Base-by-base conservation (phyloP, 2,329 filamentous ascomycete species). In the Arthrobotrys sinensis region DNA sequence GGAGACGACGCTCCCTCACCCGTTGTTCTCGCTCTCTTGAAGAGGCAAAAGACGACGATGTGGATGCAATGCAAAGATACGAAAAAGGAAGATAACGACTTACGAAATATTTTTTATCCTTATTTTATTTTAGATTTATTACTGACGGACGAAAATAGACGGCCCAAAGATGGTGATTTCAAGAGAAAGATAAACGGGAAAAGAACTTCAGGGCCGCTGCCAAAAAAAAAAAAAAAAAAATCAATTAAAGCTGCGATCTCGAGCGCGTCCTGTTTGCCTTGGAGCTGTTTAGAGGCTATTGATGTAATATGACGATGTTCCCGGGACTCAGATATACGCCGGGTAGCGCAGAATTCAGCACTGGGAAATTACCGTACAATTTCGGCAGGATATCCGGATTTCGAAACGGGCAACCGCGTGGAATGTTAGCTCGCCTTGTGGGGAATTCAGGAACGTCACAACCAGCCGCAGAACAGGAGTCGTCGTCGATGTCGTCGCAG, bases 261-360 rank as follows among this genome's bases (percentile, higher is more conserved):
- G 3, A 16, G 19, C 55, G 34, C 34, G 64, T 40, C 48, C 48
- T 55, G 48, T 53, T 46, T 70, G 50, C 53, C 43, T 62, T 28
- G 32, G 63, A 68, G 63, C 63, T 24, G 55, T 36, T 78, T 78
- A 62, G 67, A 71, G 67, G 46, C 38, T 4, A 53, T 72, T 78
- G 75, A 78, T 72, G 75, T 78, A 72, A 72, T 72, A 60, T 62
- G 65, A 64, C 57, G 67, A 46, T 34, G 38, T 38, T 36, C 24
- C 4, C 48, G 60, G 19, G 52, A 16, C 67, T 36, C 45, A 67
- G 50, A 38, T 7, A 28, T 78, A 78, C 75, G 75, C 55, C 10
- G 52, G 34, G 6, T 57, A 43, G 38, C 75, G 75, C 63, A 72
- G 52, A 43, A 21, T 32, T n/a, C 67, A 78, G 75, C 50, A 77